A percentile compares a stretch with the other conserved stretches of the same genome.
phyloP scores from a whole-genome alignment of 108 stramenopile species.

The Nitzschia sp. region DNA sequence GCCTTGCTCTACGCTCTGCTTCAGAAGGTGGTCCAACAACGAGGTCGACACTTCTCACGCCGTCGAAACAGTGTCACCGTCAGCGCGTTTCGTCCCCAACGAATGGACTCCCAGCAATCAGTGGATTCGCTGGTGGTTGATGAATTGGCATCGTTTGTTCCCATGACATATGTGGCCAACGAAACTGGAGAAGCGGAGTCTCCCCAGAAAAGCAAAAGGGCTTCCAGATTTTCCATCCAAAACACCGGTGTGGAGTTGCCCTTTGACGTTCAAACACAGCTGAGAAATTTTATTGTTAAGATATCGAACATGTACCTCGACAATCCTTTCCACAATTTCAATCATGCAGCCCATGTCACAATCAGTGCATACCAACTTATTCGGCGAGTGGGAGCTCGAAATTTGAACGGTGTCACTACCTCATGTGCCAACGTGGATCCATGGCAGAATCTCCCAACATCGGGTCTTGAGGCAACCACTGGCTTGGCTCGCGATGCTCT shows the following conservation, averaged over 20 bases:
- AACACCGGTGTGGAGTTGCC: background rate
- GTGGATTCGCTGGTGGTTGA: background rate
- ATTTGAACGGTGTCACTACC: background rate
- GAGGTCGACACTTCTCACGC: background rate
- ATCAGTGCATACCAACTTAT: slow-evolving; percentile 25
- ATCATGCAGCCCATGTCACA: slow-evolving; percentile 32
- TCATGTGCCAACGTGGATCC: background rate
- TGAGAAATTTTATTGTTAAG: slow-evolving; percentile 17
- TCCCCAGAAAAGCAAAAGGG: background rate
- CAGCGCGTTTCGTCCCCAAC: background rate
- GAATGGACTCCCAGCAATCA: background rate
- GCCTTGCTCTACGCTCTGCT: background rate
- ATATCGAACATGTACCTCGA: slow-evolving; percentile 21
- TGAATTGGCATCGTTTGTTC: background rate
- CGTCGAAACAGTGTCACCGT: background rate
- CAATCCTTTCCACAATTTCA: slow-evolving; percentile 30
- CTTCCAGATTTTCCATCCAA: background rate
- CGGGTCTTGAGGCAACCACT: background rate
- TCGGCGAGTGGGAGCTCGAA: slow-evolving; percentile 16
- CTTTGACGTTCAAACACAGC: slow-evolving; percentile 8
- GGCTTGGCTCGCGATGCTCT: slow-evolving; percentile 46
- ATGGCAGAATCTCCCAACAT: background rate
- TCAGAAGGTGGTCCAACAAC: background rate
- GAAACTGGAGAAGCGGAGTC: background rate
- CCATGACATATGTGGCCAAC: background rate